Percentiles rank a stretch among this genome's conserved stretches.
Conservation (phyloP, 2,329 filamentous ascomycete species). For the Fusarium sp. region DNA sequence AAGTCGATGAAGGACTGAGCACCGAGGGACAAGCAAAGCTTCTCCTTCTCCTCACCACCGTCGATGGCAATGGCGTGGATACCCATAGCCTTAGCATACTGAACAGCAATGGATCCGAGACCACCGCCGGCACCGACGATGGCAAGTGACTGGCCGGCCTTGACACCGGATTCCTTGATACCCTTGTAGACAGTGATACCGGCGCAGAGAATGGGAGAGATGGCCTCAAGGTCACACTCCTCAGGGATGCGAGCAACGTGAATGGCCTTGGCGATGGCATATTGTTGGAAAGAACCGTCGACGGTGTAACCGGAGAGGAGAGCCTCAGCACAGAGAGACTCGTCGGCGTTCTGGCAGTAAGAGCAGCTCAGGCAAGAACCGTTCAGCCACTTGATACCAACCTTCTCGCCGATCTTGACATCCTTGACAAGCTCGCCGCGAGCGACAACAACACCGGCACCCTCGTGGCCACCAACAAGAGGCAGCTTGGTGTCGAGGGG, state of each 20-base stretch:
- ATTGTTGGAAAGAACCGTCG: slow-evolving; percentile 94
- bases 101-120: slow-evolving; percentile 80
- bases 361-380: slow-evolving; percentile 84
- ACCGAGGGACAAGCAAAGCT: slow-evolving; percentile 77
- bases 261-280: slow-evolving; percentile 85
- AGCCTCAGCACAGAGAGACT: slow-evolving; percentile 82
- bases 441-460: slow-evolving; percentile 86
- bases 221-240: slow-evolving; percentile 77
- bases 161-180: slow-evolving; percentile 83
- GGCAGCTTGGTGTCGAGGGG: slow-evolving; percentile 85
- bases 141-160: slow-evolving; percentile 81
- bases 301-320: slow-evolving; percentile 90
- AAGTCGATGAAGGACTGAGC: slow-evolving; percentile 85
- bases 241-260: slow-evolving; percentile 87
- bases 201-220: slow-evolving; percentile 85
- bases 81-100: slow-evolving; percentile 94
- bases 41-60: slow-evolving; percentile 81
- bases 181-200: slow-evolving; percentile 92
- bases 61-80: slow-evolving; percentile 85
- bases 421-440: slow-evolving; percentile 81
- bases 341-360: slow-evolving; percentile 84
- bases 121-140: slow-evolving; percentile 90
- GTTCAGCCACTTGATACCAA: slow-evolving; percentile 94
- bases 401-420: slow-evolving; percentile 84
- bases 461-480: slow-evolving; percentile 83